Percentiles rank a stretch among this genome's conserved stretches.
Evolutionary conservation across 2,329 filamentous ascomycete genomes (phyloP).

Genomic region (Sporothrix humicola): DNA sequence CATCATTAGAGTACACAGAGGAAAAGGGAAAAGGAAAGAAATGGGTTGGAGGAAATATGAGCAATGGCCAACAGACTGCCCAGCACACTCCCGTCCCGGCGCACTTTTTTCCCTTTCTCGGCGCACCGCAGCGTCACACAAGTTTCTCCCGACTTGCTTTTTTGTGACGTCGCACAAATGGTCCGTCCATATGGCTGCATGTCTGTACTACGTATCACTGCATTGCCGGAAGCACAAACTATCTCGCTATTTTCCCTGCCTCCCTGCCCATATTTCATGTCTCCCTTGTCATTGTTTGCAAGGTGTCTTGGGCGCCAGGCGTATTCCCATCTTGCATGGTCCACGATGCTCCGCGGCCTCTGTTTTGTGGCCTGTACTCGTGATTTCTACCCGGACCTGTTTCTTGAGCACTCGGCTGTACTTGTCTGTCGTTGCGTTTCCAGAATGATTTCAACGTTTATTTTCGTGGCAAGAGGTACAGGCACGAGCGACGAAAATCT

Average conservation of each 20-base stretch:
- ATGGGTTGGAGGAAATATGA: not conserved
- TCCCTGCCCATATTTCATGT: not conserved
- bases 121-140: not conserved
- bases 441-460: too few relatives aligned
- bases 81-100: not conserved
- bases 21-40: not conserved
- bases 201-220: not conserved
- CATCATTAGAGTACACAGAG: not conserved
- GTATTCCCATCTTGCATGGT: not conserved
- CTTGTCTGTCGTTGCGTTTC: not conserved
- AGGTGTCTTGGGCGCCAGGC: not conserved
- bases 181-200: slow-evolving; percentile 6
- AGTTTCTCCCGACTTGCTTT: not conserved
- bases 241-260: not conserved
- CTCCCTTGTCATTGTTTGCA: not conserved
- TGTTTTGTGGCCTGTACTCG: not conserved
- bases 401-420: not conserved
- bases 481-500: too few relatives aligned
- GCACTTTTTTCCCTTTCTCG: not conserved
- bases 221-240: slow-evolving; percentile 1
- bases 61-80: too few relatives aligned
- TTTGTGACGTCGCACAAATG: not conserved
- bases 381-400: not conserved
- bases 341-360: not conserved
- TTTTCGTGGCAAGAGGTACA: too few relatives aligned